A percentile compares a stretch with the other conserved stretches of the same genome.
Conservation (phyloP, 148 eudicot genomes). For the Vaccinium macrocarpon region DNA sequence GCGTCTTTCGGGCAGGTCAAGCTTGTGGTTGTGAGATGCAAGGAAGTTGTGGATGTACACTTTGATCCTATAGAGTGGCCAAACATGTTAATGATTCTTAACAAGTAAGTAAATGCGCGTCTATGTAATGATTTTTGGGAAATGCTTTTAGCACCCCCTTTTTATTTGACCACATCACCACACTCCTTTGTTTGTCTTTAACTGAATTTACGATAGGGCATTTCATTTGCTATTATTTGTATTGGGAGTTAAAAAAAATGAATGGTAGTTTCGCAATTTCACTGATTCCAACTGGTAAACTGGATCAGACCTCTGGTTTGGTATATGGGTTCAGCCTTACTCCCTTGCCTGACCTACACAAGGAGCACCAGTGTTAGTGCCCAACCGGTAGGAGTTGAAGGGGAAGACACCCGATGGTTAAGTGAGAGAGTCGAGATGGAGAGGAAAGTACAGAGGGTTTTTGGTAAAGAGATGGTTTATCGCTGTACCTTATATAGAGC, state of each 20-base stretch:
- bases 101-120: slow-evolving; percentile 15
- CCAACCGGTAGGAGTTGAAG: too few relatives aligned
- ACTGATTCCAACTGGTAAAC: too few relatives aligned
- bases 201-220: neutral
- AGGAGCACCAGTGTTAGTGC: too few relatives aligned
- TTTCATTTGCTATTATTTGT: neutral
- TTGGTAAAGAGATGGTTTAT: too few relatives aligned
- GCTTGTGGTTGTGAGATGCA: neutral
- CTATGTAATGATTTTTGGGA: neutral
- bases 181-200: neutral
- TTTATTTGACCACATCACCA: neutral
- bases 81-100: slow-evolving; percentile 31
- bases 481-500: too few relatives aligned
- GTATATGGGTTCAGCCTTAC: too few relatives aligned
- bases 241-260: neutral
- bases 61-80: slow-evolving; percentile 30
- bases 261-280: neutral
- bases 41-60: slow-evolving; percentile 19
- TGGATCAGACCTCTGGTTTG: too few relatives aligned
- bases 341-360: too few relatives aligned
- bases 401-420: too few relatives aligned
- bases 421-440: too few relatives aligned
- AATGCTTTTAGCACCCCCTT: neutral
- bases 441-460: too few relatives aligned
- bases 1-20: slow-evolving; percentile 14